Percentiles rank a stretch among this genome's conserved stretches.
Evolutionary conservation across 208 protist species (phyloP).

Genomic region (Trypanosoma conorhini): DNA sequence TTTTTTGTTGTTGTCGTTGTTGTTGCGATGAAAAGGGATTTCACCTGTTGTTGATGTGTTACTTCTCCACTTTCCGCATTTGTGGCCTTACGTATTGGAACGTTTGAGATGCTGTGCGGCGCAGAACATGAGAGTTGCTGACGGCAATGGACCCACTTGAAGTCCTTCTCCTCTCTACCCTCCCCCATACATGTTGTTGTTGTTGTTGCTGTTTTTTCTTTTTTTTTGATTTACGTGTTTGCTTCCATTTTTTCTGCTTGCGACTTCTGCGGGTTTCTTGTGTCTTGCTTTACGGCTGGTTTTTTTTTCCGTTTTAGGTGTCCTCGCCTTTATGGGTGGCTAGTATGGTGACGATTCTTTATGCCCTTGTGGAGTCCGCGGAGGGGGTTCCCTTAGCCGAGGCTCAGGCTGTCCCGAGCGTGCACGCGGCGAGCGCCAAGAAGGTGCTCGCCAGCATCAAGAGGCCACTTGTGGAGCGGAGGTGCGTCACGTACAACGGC

Average conservation of each 20-base stretch:
- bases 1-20: too few relatives aligned
- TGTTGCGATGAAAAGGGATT: neutral
- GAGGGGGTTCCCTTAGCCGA: slow-evolving; percentile 21
- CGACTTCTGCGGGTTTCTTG: neutral
- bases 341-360: slow-evolving; percentile 19
- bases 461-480: slow-evolving; percentile 16
- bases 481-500: slow-evolving; percentile 18
- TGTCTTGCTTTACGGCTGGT: neutral
- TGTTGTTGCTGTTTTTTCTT: neutral
- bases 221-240: neutral
- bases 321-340: slow-evolving; percentile 1
- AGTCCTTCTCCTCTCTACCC: neutral
- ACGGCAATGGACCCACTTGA: neutral
- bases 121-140: neutral
- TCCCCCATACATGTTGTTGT: neutral
- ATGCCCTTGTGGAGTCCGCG: slow-evolving; percentile 19
- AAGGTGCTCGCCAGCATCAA: slow-evolving; percentile 22
- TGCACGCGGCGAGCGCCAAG: slow-evolving; percentile 11
- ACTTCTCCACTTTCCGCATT: neutral
- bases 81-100: neutral
- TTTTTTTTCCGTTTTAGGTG: slow-evolving; percentile 7
- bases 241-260: too few relatives aligned
- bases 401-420: neutral
- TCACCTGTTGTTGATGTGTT: neutral
- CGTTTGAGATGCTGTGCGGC: neutral